Base-by-base conservation (phyloP, 192 early-diverging fungal genomes). In the Coemansia sp. region DNA sequence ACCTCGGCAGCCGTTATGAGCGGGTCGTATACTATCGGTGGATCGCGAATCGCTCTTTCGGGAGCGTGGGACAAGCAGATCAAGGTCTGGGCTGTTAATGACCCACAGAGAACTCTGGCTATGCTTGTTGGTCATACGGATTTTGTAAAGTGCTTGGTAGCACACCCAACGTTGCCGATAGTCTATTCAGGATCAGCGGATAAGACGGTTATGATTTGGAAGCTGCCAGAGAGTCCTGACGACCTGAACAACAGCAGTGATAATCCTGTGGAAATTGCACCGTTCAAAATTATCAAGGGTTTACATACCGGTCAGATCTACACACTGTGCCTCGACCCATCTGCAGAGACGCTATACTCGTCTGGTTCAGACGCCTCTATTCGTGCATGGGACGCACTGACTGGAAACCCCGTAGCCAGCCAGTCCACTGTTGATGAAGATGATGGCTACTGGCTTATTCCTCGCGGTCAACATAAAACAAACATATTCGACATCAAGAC, bases 11-110 rank as follows among this genome's bases (percentile, higher is more conserved):
- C 80, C 0, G 61, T 85, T 27, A 75, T 84, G 45, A 57, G 67
- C 34, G 61, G 66, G 2, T 50, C 61, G 13, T 74, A 80, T 42
- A 38, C 22, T 9, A 47, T 54, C 14, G 84, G 79, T 22, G 82
- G 78, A 7, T 85, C 80, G 34, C 70, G 94, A 18, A 83, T 92
- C 50, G 95, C 91, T 1, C 45, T 71, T 15, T 78, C 75, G 17
- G 92, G 90, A 19, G 95, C 96, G 9, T 98, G 96, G 96, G 96
- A 98, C 75, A 96, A 94, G 71, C 87, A 87, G 0, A 71, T 93
- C 55, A 85, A 74, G 41, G 83, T 92, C 40, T 98, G 94, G 93
- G 76, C 91, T 45, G 78, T 85, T 2, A 82, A 90, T 41, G 47
- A 84, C 67, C 87, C 89, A 11, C 76, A 82, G 45, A 76, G 83